Evolutionary conservation across 176 grass and related monocot species (phyloP), one percentile per base, ranked within the genome.

Genomic region (Stipa capillata): DNA sequence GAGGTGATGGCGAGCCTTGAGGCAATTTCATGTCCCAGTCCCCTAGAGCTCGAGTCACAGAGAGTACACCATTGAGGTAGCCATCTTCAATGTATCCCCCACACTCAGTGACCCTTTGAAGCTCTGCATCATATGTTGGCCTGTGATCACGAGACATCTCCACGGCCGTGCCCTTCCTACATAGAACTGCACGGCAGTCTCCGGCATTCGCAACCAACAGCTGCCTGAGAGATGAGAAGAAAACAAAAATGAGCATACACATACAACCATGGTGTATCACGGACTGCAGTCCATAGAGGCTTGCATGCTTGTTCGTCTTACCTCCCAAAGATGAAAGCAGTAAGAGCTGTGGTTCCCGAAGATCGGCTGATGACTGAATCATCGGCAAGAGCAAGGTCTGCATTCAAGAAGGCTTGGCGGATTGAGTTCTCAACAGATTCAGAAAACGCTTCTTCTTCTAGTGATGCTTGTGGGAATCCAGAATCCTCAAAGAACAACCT

Each of bases 11-110:
- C 2, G 80, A 84, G 41, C 84, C 82, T 51, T 47, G 42, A 2
- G 92, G 89, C 55, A 81, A 61, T 57, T 98, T 98, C 83, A 98
- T 41, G 45, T 98, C 96, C 96, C 92, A 98, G 50, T 98, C 96
- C 4, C 96, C 96, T 4, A 98, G 55, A 56, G 96, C 92, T 21
- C 96, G 81, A 5, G 92, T 89, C 16, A 98, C 85, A 5, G 92
- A 94, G 16, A 98, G 88, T 29, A 93, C 87, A 0, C 96, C 96
- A 0, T 94, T 98, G 68, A 98, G 87, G 69, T 93, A 94, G 24
- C 96, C 92, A 11, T 91, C 90, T 11, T 94, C 92, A 18, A 98
- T 85, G 81, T 85, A 94, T 17, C 96, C 96, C 5, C 96, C 96
- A 15, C 76, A 89, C 31, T 80, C 60, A 0, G 77, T 63, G 2